phyloP scores from a whole-genome alignment of 768 basidiomycete genomes.

The Russula virescens region DNA sequence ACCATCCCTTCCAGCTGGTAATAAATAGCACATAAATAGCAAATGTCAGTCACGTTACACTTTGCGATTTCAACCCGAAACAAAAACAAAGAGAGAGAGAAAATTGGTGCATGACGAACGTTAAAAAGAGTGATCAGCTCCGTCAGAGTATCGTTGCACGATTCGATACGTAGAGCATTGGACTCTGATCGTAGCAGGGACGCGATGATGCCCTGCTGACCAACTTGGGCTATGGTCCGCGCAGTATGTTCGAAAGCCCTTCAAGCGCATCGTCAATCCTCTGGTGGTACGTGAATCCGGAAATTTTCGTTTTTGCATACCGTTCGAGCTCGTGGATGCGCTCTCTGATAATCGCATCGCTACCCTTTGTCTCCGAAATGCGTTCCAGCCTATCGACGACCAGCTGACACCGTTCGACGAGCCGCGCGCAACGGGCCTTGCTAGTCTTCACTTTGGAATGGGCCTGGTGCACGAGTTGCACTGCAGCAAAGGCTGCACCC shows the following conservation, averaged over 20 bases:
- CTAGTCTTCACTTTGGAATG: conserved; percentile 22
- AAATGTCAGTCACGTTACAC: too few relatives aligned
- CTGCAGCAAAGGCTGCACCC: conserved; percentile 21
- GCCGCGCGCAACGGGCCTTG: conserved; percentile 22
- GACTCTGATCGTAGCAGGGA: conserved; percentile 20
- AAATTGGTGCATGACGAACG: conserved; percentile 4
- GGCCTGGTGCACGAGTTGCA: conserved; percentile 23
- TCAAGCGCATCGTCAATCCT: background rate
- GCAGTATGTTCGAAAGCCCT: conserved; percentile 22
- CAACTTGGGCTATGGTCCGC: conserved; percentile 16
- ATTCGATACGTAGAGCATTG: conserved; percentile 20
- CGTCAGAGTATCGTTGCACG: conserved; percentile 21
- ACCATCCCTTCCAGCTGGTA: conserved; percentile 17
- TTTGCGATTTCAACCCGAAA: too few relatives aligned
- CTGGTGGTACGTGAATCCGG: background rate
- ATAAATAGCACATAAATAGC: too few relatives aligned
- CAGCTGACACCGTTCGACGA: conserved; percentile 23
- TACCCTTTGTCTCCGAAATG: conserved; percentile 6
- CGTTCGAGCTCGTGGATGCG: conserved; percentile 19
- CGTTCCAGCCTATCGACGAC: conserved; percentile 20
- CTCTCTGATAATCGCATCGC: conserved; percentile 6
- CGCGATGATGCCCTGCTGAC: conserved; percentile 19
- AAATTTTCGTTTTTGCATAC: background rate
- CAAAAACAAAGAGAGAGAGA: too few relatives aligned
- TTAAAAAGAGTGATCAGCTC: conserved; percentile 22